phyloP scores from a whole-genome alignment of 805 yeast genomes.

The Aciculoconidium aculeatum region DNA sequence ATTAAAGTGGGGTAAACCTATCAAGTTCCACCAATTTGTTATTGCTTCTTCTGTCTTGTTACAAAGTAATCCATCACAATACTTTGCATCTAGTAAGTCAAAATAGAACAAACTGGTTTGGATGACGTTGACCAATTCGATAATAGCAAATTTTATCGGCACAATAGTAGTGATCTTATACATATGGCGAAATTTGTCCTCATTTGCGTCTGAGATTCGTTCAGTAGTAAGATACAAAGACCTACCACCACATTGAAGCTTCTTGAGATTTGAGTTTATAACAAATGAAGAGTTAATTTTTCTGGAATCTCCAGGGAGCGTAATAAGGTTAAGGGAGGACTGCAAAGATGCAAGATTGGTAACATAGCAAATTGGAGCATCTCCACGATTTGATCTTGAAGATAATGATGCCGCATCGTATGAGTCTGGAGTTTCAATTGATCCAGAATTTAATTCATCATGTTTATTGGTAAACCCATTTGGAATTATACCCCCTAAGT shows the following conservation, averaged over 20 bases:
- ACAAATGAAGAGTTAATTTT: slow-evolving; percentile 53
- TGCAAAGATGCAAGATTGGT: slow-evolving; percentile 82
- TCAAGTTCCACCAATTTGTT: slow-evolving; percentile 72
- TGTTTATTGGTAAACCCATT: neutral
- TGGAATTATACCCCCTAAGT: neutral
- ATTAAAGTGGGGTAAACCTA: slow-evolving; percentile 50
- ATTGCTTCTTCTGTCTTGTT: slow-evolving; percentile 69
- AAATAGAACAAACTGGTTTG: slow-evolving; percentile 79
- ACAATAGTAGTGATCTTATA: slow-evolving; percentile 52
- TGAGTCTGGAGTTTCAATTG: neutral
- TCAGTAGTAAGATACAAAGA: slow-evolving; percentile 64
- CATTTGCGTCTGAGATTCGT: slow-evolving; percentile 68
- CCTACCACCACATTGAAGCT: slow-evolving; percentile 80
- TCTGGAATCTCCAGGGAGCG: slow-evolving; percentile 57
- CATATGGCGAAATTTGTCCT: slow-evolving; percentile 73
- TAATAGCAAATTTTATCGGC: slow-evolving; percentile 59
- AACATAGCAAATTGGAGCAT: slow-evolving; percentile 58
- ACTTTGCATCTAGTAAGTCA: slow-evolving; percentile 58
- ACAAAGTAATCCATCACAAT: slow-evolving; percentile 84
- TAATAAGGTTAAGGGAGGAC: slow-evolving; percentile 63
- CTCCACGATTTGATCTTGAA: slow-evolving; percentile 6
- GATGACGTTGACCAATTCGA: slow-evolving; percentile 65
- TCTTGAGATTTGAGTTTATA: slow-evolving; percentile 70
- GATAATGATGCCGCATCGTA: slow-evolving; percentile 1
- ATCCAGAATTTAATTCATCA: too few relatives aligned